These are phyloP conservation scores for Cercospora sp. DNA, from an alignment of 2,329 filamentous ascomycete species.

Conservation along the genomic window DNA sequence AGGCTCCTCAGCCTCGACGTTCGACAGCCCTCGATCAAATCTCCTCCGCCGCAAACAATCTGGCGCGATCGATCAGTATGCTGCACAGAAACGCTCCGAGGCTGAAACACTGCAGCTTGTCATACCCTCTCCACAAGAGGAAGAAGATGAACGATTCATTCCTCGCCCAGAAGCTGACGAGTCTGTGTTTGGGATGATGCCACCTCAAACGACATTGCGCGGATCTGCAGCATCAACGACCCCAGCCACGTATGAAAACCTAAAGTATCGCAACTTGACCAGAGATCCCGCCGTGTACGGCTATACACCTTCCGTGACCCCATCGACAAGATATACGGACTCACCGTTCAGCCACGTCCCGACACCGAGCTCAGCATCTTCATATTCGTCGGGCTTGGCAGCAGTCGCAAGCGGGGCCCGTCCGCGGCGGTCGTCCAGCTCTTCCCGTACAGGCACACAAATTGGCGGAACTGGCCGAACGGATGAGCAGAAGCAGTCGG, in stretches of 20 bases:
- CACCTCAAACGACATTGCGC: slow-evolving; percentile 16
- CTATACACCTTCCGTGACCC: slow-evolving; percentile 67
- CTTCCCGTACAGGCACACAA: slow-evolving; percentile 60
- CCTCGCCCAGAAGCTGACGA: slow-evolving; percentile 27
- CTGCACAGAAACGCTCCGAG: slow-evolving; percentile 28
- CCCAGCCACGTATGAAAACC: slow-evolving; percentile 5
- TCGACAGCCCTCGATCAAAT: slow-evolving; percentile 49
- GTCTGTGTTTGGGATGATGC: slow-evolving; percentile 35
- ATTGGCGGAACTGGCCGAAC: slow-evolving; percentile 58
- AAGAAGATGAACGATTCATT: not conserved
- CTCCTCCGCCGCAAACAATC: slow-evolving; percentile 49
- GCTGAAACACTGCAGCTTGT: slow-evolving; percentile 21
- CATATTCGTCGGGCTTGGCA: slow-evolving; percentile 65
- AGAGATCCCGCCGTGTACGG: slow-evolving; percentile 28
- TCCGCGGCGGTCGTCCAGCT: slow-evolving; percentile 54
- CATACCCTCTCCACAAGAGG: slow-evolving; percentile 1
- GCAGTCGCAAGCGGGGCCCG: slow-evolving; percentile 43
- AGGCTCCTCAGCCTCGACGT: slow-evolving; percentile 50
- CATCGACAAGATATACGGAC: slow-evolving; percentile 73
- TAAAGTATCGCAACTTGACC: slow-evolving; percentile 14
- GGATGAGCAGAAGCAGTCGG: slow-evolving; percentile 53
- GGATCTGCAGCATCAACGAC: not conserved
- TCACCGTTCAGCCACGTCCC: slow-evolving; percentile 78
- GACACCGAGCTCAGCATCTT: slow-evolving; percentile 75
- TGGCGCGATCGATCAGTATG: slow-evolving; percentile 44